These are phyloP conservation scores for Exsudoporus frostii DNA, from an alignment of 768 basidiomycete species.

Conservation along the genomic window DNA sequence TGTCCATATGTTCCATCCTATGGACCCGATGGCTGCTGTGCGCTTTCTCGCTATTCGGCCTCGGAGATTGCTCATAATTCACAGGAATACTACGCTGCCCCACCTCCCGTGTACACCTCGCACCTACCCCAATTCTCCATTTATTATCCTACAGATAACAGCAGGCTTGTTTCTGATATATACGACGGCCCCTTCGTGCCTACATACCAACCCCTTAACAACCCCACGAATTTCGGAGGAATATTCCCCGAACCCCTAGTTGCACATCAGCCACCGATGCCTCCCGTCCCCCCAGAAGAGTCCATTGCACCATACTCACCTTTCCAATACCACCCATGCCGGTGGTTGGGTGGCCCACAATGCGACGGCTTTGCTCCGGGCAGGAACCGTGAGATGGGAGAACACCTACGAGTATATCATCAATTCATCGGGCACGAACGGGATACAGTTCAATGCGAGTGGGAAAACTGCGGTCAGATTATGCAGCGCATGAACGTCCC, in stretches of 20 bases:
- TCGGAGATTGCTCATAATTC: background rate
- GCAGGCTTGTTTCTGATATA: background rate
- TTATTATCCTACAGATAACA: background rate
- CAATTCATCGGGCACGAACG: constrained; percentile 27
- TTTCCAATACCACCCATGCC: constrained; percentile 15
- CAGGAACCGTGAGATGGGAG: constrained; percentile 30
- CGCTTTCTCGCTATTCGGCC: background rate
- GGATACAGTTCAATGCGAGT: constrained; percentile 22
- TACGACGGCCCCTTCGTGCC: background rate
- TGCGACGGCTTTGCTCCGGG: constrained; percentile 26
- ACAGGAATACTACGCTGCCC: constrained; percentile 9
- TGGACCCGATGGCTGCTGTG: constrained; percentile 3
- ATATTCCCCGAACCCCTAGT: background rate
- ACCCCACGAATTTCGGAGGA: background rate
- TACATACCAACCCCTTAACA: background rate
- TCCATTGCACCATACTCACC: background rate
- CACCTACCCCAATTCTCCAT: background rate
- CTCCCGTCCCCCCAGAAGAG: constrained; percentile 11
- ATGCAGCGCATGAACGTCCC: constrained; percentile 32
- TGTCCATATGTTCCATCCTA: background rate
- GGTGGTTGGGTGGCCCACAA: constrained; percentile 22
- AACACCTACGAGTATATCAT: constrained; percentile 22
- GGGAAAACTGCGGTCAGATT: constrained; percentile 20
- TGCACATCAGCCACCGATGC: constrained; percentile 14
- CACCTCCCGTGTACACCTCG: background rate